Evolutionary conservation across 2,329 filamentous ascomycete genomes (phyloP), one percentile per base, ranked within the genome.

Genomic region (Fusarium kyushuense): DNA sequence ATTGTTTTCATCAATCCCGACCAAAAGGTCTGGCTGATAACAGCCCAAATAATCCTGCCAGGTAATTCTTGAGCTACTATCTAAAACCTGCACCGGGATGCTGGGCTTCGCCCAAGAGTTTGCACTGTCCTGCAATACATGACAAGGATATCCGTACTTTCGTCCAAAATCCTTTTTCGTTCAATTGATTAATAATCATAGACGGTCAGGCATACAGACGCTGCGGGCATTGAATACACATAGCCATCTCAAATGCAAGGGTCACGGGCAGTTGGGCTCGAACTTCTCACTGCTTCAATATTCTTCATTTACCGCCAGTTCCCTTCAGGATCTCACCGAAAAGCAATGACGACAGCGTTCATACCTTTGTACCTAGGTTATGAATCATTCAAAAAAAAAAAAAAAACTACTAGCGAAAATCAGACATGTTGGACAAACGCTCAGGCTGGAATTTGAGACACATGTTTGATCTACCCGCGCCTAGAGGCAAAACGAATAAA

Each of bases 201-300:
- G 57, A 45, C 67, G 29, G 52, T 65, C 41, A 58, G 58, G 58
- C 62, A 54, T 58, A 54, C 52, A 54, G 48, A 55, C 47, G 51
- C 43, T 30, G 41, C 43, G 38, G 47, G 32, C 33, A 56, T 64
- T 54, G 51, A 41, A 47, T 58, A 58, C 52, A 57, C 29, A 51
- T 46, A 46, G 35, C 23, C 53, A 43, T 54, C 33, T 42, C 41
- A 17, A 32, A 54, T 49, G 55, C 59, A 66, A 52, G 48, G 60
- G 42, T 62, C 49, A 49, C 53, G 41, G 49, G 30, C 33, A 33
- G 60, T 62, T 62, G 40, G 56, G 56, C 57, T 58, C 48, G 48
- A 53, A 47, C 49, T 48, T 69, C 52, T 43, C 27, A 48, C 36
- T 41, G 17, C 46, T n/a, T 45, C 38, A 61, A 46, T 40, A 40